Base-by-base conservation (phyloP, 1,284 basidiomycete species). In the Sparassis latifolia region DNA sequence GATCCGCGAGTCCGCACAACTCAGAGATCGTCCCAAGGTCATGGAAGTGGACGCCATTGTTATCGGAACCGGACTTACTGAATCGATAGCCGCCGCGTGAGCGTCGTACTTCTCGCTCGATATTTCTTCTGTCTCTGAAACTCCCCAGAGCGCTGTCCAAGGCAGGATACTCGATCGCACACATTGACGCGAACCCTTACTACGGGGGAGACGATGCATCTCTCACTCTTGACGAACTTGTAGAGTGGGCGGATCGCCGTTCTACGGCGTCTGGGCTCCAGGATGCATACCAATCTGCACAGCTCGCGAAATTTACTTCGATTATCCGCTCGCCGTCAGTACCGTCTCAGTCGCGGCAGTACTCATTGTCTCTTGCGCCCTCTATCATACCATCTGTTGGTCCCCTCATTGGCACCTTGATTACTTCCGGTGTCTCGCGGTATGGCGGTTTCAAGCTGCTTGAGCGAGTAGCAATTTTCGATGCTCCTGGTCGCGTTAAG, bases 381-480 rank as follows among this genome's bases (percentile, higher is more conserved):
- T 76, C 88, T 2, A 71, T 98, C 2, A 82, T 97, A 20, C 87
- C 92, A 1, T 85, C 92, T 0, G 66, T 80, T 10, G 93, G 95
- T 0, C 79, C 85, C 0, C 77, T 92, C 37, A 91, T 98, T 43
- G 80, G 87, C 27, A 80, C 87, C 2, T 75, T 98, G 4, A 76
- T 97, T 30, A 71, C 79, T 1, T 95, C 92, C 28, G 90, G 92
- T 32, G 94, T 98, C 4, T 80, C 92, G 6, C 84, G 86, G 49
- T 98, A 99, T 62, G 89, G 92, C 33, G 87, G 86, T 2, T 98
- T 97, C 66, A 84, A 88, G 46, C 75, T 97, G 1, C 74, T 98
- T n/a, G 90, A 93, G 49, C 77, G 78, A 5, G 75, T 92, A 7
- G 79, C 74, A 7, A 71, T 94, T 20, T 87, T 80, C 58, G 68